Base-by-base conservation (phyloP, 805 yeast species). In the Jamesozyma spencerorum region DNA sequence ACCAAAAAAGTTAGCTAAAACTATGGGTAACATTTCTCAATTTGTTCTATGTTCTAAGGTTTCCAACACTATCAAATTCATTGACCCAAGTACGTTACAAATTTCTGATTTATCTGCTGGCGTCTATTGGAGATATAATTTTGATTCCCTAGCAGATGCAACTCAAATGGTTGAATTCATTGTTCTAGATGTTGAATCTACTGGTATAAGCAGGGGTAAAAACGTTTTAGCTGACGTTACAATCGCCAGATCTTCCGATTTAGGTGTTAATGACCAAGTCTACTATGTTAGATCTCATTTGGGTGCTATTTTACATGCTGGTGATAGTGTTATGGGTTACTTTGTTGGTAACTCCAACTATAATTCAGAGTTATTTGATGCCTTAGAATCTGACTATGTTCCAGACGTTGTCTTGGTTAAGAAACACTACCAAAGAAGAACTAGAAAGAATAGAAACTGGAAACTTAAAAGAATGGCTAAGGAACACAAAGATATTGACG, bases 401-500 rank as follows among this genome's bases (percentile, higher is more conserved):
- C 92, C 95, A 15, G 97, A 88, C 53, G 95, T 88, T 37, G 73
- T 86, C 2, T 63, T 88, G 47, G 94, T 90, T 42, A 86, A 87
- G 85, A 88, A 87, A 60, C 75, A 75, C 64, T 90, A 87, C 69
- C 72, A 79, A 35, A 81, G 95, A 71, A 82, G 81, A 68, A 70
- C 77, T 36, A 77, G 75, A 68, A 81, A 77, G 69, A 66, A 75
- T 49, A 81, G 81, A 75, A 75, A 79, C 71, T 85, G 95, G 94
- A 85, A 82, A 66, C 77, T 90, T 65, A 84, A 85, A 79, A 83
- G 97, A 73, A 88, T 90, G 96, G 97, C 97, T 30, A 84, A 74
- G 58, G 97, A 92, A 66, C 94, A 88, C 67, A 75, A 77, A 50
- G 97, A 88, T 53, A 78, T 85, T 49, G 87, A 80, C 34, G 94